phyloP scores from a whole-genome alignment of 1,284 basidiomycete species.

The Nidula niveotomentosa region DNA sequence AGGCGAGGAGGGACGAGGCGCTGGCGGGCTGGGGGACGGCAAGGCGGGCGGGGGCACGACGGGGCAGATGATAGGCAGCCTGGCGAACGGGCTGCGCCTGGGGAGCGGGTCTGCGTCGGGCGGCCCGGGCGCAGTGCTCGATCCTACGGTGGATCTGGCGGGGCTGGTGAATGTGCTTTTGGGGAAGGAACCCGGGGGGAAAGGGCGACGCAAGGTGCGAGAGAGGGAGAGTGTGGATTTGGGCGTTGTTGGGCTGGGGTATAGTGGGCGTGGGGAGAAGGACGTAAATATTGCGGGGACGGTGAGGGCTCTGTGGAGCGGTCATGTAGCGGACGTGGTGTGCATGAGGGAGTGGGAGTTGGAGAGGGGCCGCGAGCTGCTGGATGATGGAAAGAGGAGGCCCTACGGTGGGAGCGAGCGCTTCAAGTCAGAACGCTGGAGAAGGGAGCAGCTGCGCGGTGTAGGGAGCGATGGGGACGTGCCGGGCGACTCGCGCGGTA shows the following conservation, averaged over 20 bases:
- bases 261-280: slow-evolving; percentile 13
- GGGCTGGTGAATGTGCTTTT: neutral
- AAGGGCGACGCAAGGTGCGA: neutral
- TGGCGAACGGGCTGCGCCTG: slow-evolving; percentile 37
- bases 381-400: slow-evolving; percentile 11
- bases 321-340: slow-evolving; percentile 29
- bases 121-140: slow-evolving; percentile 11
- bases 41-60: slow-evolving; percentile 3
- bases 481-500: slow-evolving; percentile 21
- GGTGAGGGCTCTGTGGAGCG: slow-evolving; percentile 38
- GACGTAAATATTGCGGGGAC: slow-evolving; percentile 31
- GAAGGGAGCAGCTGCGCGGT: slow-evolving; percentile 11
- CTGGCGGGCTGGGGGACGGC: slow-evolving; percentile 5
- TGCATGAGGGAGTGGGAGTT: slow-evolving; percentile 31
- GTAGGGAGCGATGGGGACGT: slow-evolving; percentile 34
- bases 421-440: slow-evolving; percentile 6
- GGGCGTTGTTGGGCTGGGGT: slow-evolving; percentile 8
- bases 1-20: slow-evolving; percentile 13
- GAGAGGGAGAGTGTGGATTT: slow-evolving; percentile 14
- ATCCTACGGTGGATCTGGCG: slow-evolving; percentile 14
- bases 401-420: neutral
- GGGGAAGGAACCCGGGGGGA: neutral
- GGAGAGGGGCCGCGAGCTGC: slow-evolving; percentile 14
- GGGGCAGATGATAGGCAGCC: slow-evolving; percentile 31
- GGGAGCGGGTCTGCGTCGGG: slow-evolving; percentile 23